Evolutionary conservation across 129 eudicot species (phyloP).

Genomic region (Flaveria robusta): DNA sequence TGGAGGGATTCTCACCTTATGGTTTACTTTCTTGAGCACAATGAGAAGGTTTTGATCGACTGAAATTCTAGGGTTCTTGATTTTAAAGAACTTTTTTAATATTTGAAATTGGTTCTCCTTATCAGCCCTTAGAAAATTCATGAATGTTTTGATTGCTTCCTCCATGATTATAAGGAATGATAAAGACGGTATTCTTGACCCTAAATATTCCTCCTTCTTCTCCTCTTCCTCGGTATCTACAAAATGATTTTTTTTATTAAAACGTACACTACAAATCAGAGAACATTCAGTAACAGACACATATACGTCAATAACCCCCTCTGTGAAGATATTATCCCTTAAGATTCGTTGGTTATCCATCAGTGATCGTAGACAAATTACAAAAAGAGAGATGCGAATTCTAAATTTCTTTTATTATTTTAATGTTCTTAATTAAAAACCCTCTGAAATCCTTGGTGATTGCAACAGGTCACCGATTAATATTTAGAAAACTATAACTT

Average conservation of each 20-base stretch:
- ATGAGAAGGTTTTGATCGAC: slow-evolving; percentile 69
- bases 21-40: slow-evolving; percentile 67
- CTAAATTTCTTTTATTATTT: too few species aligned
- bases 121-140: slow-evolving; percentile 87
- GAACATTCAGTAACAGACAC: too few species aligned
- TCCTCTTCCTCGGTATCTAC: slow-evolving; percentile 66
- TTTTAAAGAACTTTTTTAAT: slow-evolving; percentile 50
- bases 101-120: slow-evolving; percentile 66
- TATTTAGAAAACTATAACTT: too few species aligned
- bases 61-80: slow-evolving; percentile 52
- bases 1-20: slow-evolving; percentile 49
- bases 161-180: slow-evolving; percentile 72
- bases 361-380: too few species aligned
- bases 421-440: too few species aligned
- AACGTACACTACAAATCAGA: background rate
- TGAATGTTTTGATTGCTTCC: slow-evolving; percentile 86
- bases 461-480: too few species aligned
- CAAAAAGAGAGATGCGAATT: too few species aligned
- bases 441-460: too few species aligned
- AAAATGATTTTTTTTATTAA: background rate
- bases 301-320: too few species aligned
- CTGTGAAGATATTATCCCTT: too few species aligned
- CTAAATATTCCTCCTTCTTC: slow-evolving; percentile 50
- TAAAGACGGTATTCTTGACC: slow-evolving; percentile 73
- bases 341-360: too few species aligned